These are phyloP conservation scores for Neofusicoccum umdonicola DNA, from an alignment of 2,329 filamentous ascomycete species.

Conservation along the genomic window DNA sequence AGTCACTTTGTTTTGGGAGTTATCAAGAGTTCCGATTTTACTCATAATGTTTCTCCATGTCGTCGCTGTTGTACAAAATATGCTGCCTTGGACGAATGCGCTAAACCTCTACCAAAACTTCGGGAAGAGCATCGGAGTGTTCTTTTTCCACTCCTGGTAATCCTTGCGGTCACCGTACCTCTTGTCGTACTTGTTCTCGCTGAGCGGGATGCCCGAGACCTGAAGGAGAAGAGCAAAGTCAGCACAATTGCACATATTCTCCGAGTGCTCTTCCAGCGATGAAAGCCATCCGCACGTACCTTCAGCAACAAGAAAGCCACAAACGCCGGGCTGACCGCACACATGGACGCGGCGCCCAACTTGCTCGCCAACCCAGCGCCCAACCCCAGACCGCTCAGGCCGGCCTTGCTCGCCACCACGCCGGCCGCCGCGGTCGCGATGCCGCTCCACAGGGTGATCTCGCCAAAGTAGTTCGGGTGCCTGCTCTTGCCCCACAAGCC, in stretches of 20 bases:
- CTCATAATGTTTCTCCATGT: too few species aligned
- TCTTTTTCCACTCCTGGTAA: conserved; percentile 66
- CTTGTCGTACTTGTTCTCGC: conserved; percentile 67
- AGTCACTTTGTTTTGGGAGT: too few species aligned
- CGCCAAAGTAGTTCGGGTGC: conserved; percentile 73
- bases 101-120: conserved; percentile 47
- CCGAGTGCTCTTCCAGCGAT: too few species aligned
- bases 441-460: conserved; percentile 66
- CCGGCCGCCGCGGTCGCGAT: conserved; percentile 61
- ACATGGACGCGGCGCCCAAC: conserved; percentile 49
- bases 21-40: neutral
- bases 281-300: conserved; percentile 41
- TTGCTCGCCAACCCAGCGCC: conserved; percentile 44
- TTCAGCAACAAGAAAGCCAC: conserved; percentile 62
- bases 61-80: neutral
- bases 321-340: conserved; percentile 62
- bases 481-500: conserved; percentile 62
- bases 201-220: conserved; percentile 60
- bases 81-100: neutral
- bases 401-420: conserved; percentile 53
- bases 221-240: conserved; percentile 19
- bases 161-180: conserved; percentile 62
- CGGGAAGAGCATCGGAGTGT: conserved; percentile 64
- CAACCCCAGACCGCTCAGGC: conserved; percentile 58
- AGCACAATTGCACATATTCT: neutral